phyloP scores from a whole-genome alignment of 2,329 filamentous ascomycete species.

The Alternaria alternata region DNA sequence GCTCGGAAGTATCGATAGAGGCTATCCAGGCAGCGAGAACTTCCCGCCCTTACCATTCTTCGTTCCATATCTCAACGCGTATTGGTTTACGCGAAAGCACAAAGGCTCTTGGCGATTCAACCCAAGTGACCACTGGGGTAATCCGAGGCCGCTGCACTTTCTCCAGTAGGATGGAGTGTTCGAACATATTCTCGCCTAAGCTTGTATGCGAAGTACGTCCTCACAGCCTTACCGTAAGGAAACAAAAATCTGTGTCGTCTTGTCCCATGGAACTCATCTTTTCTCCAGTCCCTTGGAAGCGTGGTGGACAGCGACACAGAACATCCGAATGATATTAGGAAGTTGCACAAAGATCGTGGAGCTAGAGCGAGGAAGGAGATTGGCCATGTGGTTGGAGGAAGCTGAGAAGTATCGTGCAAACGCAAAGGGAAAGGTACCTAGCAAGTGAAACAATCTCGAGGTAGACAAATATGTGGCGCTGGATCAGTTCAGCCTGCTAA shows the following conservation, averaged over 20 bases:
- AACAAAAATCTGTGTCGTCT: background rate
- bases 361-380: background rate
- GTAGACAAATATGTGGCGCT: background rate
- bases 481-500: background rate
- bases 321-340: background rate
- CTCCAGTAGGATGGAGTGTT: background rate
- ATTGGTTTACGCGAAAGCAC: slow-evolving; percentile 41
- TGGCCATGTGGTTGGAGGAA: background rate
- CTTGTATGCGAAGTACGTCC: background rate
- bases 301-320: no score
- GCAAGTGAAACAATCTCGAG: background rate
- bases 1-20: slow-evolving; percentile 45
- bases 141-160: slow-evolving; percentile 31
- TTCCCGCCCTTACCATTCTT: slow-evolving; percentile 48
- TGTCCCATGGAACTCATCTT: no score
- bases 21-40: slow-evolving; percentile 40
- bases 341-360: background rate
- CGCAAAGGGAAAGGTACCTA: background rate
- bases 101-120: slow-evolving; percentile 47
- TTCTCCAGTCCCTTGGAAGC: background rate
- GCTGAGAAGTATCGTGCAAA: background rate
- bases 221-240: background rate
- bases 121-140: slow-evolving; percentile 45
- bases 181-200: background rate
- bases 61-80: slow-evolving; percentile 46